Evolutionary conservation across 2,329 filamentous ascomycete genomes (phyloP), one percentile per base, ranked within the genome.

Genomic region (Diaporthe australafricana): DNA sequence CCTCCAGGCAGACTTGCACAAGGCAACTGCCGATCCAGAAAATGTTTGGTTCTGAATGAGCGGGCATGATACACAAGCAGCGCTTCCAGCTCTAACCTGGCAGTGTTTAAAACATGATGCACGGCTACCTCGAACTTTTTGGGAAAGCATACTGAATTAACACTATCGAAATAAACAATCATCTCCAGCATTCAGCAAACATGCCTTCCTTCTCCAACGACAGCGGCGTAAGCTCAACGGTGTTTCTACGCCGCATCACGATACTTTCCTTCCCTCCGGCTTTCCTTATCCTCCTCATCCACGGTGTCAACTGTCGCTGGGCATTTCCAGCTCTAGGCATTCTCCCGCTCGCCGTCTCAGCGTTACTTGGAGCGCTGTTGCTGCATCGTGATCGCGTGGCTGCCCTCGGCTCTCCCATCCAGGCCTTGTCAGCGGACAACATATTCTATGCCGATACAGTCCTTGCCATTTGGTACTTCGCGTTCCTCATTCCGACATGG

Each of bases 231-330:
- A 71, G 40, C 45, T 68, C 63, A 4, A 71, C 70, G 1, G 62
- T 71, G 16, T 27, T 68, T 50, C 22, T 75, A 27, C 71, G 71
- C 9, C 62, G 69, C 40, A 63, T 71, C 63, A 81, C 80, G 57
- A 76, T 83, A 12, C 45, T 77, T 42, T 27, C 70, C 7, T 76
- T 76, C 32, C 57, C 60, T 3, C 57, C 67, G 7, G 70, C 70
- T 16, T 56, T 70, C 17, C 12, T 70, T 2, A 30, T 74, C 5
- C 60, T 72, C 9, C 35, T 72, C 9, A 65, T 72, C 20, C 70
- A 72, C n/a, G 70, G 70, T 8, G 7, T 75, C 8, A 50, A 40
- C n/a, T 52, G 71, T 16, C 38, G 57, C 9, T 32, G 27, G 9
- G 57, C 71, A 5, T 75, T 76, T 22, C 75, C 75, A 20, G 75